Conservation (phyloP, 208 protist genomes). For the Polymyxa betae region DNA sequence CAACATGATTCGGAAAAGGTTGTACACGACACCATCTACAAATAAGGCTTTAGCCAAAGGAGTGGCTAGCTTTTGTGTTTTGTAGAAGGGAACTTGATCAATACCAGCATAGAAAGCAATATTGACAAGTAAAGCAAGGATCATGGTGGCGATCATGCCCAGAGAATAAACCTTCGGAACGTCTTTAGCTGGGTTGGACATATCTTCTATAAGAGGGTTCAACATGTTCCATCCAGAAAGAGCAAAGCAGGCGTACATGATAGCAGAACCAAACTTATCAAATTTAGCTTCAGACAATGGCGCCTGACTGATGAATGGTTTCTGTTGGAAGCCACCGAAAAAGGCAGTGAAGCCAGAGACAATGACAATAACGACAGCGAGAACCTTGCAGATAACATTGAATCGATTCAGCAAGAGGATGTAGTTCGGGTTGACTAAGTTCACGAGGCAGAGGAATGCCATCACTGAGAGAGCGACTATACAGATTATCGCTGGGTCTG, state of each 20-base stretch:
- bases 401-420: slow-evolving; percentile 37
- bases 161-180: neutral
- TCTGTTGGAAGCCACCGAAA: neutral
- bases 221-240: slow-evolving; percentile 17
- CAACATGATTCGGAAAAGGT: neutral
- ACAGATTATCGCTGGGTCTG: neutral
- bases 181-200: neutral
- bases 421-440: slow-evolving; percentile 39
- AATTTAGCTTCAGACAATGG: neutral
- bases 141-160: neutral
- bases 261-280: neutral
- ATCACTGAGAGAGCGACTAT: neutral
- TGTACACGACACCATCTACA: neutral
- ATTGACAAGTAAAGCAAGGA: slow-evolving; percentile 3
- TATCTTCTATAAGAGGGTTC: slow-evolving; percentile 22
- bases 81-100: no score
- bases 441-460: slow-evolving; percentile 2
- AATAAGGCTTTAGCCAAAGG: neutral
- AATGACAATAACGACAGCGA: slow-evolving; percentile 16
- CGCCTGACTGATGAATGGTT: neutral
- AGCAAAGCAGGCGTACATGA: neutral
- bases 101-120: neutral
- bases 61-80: neutral
- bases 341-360: neutral
- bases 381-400: slow-evolving; percentile 45